A percentile compares a stretch with the other conserved stretches of the same genome.
These are phyloP conservation scores for Hydnum rufescens DNA, from an alignment of 768 basidiomycete species.

Conservation along the genomic window DNA sequence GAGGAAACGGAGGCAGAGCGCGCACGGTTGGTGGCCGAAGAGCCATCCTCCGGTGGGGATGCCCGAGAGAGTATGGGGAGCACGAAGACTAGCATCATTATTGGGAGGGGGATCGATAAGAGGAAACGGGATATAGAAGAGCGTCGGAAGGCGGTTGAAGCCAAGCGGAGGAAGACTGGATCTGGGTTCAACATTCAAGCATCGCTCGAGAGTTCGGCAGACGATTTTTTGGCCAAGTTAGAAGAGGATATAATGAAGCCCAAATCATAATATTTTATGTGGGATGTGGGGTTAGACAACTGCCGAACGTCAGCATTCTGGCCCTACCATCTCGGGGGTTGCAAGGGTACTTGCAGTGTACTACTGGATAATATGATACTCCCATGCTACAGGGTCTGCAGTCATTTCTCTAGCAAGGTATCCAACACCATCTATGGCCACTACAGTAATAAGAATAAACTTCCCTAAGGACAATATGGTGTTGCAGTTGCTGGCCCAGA, in stretches of 20 bases:
- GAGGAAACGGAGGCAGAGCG: slow-evolving; percentile 5
- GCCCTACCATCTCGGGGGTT: too few relatives aligned
- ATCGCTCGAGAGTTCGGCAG: slow-evolving; percentile 1
- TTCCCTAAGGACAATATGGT: too few relatives aligned
- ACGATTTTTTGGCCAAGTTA: slow-evolving; percentile 5
- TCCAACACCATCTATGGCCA: too few relatives aligned
- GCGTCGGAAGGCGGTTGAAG: slow-evolving; percentile 8
- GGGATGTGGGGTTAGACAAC: too few relatives aligned
- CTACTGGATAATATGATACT: too few relatives aligned
- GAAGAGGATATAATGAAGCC: not conserved
- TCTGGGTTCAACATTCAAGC: not conserved
- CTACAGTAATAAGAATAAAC: too few relatives aligned
- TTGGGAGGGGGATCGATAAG: slow-evolving; percentile 2
- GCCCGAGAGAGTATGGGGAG: not conserved
- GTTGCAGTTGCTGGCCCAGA: too few relatives aligned
- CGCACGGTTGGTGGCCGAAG: slow-evolving; percentile 3
- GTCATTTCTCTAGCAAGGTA: too few relatives aligned
- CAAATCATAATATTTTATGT: not conserved
- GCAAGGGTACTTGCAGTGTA: too few relatives aligned
- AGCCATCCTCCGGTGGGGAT: not conserved
- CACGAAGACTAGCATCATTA: not conserved
- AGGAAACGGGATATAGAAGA: slow-evolving; percentile 11
- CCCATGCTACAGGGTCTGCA: too few relatives aligned
- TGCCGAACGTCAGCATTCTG: too few relatives aligned
- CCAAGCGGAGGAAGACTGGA: slow-evolving; percentile 6